Base-by-base conservation (phyloP, 2,329 filamentous ascomycete genomes). In the Fusarium fujikuroi region DNA sequence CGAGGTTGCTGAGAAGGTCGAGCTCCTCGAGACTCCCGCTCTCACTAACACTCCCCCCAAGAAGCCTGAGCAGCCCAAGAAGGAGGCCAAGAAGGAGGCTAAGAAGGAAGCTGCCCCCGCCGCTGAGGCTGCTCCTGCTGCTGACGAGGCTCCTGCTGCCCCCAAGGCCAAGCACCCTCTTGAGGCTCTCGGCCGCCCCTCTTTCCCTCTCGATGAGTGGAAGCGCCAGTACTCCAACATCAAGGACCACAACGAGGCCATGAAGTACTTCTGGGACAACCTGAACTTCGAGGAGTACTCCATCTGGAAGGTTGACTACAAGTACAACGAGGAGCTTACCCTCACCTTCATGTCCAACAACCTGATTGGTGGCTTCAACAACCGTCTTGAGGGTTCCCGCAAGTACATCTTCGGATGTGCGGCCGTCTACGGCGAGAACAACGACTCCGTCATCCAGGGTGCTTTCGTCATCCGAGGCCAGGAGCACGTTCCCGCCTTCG, bases 191-290 rank as follows among this genome's bases (percentile, higher is more conserved):
- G 91, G 92, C 80, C 92, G 92, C 83, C 87, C 96, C 71, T 91
- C 92, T 66, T 90, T 97, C 81, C 88, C 92, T 78, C 90, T 99
- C 65, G 96, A 99, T 82, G 96, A 99, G 87, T 97, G 92, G 93
- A 99, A 99, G 93, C 95, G 96, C 82, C 92, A 94, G 85, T 99
- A 97, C 91, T 99, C 96, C 81, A 99, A 99, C 91, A 90, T 92
- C 83, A 94, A 98, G 75, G 95, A 93, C 78, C 87, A 91, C 75
- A 47, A 74, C 21, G 92, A 88, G 75, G 94, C 95, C 79, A 88
- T 98, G 80, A 95, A 95, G 84, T 98, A 93, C 93, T 98, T 99
- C 92, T 99, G 95, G 95, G 92, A 98, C 87, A 94, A 97, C 85
- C 90, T 91, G 86, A 95, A 96, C 82, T 92, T 96, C 79, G 92